Base-by-base conservation (phyloP, 371 early-diverging fungal genomes). In the Mortierella sp. region DNA sequence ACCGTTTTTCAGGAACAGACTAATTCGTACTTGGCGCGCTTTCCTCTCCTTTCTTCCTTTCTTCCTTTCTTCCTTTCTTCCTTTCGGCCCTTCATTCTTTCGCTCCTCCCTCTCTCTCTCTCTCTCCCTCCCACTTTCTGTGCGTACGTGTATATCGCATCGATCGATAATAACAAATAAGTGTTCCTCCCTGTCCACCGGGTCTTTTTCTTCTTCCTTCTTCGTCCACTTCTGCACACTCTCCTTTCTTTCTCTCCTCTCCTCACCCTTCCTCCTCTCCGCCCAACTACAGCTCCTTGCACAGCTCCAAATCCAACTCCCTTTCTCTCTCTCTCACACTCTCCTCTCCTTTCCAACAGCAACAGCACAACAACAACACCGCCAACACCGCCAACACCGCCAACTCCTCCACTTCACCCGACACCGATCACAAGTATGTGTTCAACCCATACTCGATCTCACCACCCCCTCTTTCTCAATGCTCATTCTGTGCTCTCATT, bases 351-450 rank as follows among this genome's bases (percentile, higher is more conserved):
- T 70, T 54, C 27, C 44, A 12, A 44, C 46, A 63, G 35, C 51
- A 56, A 11, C 29, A 54, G 4, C 12, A 43, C 5, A 71, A 38
- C 41, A 58, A 18, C 43, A 41, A 44, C 71, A 41, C 58, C 56
- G 27, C 32, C 43, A 41, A 44, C 71, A 41, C 58, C 56, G 21
- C 32, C 38, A 35, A 21, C 21, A 32, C 32, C 41, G n/a, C 73
- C 65, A 18, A 48, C 35, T 1, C 18, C 43, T 43, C 46, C 56
- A n/a, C 55, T 46, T 43, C 65, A 41, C 29, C n/a, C 74, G 3
- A 27, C 78, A 38, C 56, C 74, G 75, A 56, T 56, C 56, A n/a
- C n/a, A 56, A 56, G 56, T 56, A 41, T 41, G 56, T 56, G n/a
- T 56, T 18, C 58, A 32, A n/a, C 32, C 32, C 32, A 60, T 68